Conservation (phyloP, 805 yeast species). For the Scheffersomyces lignosus region DNA sequence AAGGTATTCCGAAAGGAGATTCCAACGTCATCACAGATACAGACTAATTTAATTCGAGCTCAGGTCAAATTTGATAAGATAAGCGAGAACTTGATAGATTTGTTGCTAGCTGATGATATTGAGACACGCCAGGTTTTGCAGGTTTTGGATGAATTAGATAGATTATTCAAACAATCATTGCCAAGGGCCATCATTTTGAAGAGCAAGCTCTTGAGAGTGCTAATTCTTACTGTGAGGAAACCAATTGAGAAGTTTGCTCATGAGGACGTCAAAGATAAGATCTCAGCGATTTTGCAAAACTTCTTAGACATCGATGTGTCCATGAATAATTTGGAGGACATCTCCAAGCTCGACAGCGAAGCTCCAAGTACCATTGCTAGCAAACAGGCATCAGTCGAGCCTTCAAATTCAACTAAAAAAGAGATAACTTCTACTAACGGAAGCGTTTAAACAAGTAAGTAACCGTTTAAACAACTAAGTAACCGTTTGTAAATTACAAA, state of each 20-base stretch:
- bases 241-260: conserved; percentile 20
- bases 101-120: conserved; percentile 12
- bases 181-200: conserved; percentile 32
- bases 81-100: conserved; percentile 14
- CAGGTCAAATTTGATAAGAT: conserved; percentile 17
- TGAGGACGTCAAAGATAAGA: conserved; percentile 1
- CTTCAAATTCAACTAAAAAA: no score
- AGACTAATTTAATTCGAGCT: conserved; percentile 12
- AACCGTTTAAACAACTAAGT: no score
- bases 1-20: conserved; percentile 20
- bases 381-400: not conserved
- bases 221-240: conserved; percentile 31
- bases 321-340: not conserved
- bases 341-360: not conserved
- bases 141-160: conserved; percentile 15
- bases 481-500: no score
- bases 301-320: not conserved
- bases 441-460: no score
- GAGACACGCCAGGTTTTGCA: conserved; percentile 17
- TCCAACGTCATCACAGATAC: conserved; percentile 24
- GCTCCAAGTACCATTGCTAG: not conserved
- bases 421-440: no score
- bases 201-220: conserved; percentile 29
- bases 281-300: not conserved
- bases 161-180: conserved; percentile 13